These are phyloP conservation scores for Tricholoma flavovirens DNA, from an alignment of 768 basidiomycete genomes.

Conservation along the genomic window DNA sequence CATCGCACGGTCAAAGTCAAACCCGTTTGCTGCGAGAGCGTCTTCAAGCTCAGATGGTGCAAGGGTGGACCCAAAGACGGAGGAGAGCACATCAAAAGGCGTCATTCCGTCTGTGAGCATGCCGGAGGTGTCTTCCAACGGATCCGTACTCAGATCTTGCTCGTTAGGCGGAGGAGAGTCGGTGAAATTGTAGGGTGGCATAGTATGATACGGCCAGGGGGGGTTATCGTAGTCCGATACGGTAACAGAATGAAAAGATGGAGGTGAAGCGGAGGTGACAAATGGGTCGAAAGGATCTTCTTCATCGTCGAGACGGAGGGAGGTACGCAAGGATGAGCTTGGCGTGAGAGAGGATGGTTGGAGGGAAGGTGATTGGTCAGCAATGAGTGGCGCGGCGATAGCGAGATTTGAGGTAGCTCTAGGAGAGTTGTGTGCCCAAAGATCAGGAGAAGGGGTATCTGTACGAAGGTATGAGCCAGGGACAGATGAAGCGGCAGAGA, in stretches of 20 bases:
- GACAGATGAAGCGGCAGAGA: conserved; percentile 66
- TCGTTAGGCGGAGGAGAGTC: conserved; percentile 20
- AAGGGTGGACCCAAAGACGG: conserved; percentile 88
- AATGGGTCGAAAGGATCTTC: conserved; percentile 86
- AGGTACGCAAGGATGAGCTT: conserved; percentile 62
- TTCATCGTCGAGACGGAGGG: conserved; percentile 59
- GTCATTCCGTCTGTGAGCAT: conserved; percentile 91
- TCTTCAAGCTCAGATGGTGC: conserved; percentile 92
- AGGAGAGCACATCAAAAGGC: conserved; percentile 91
- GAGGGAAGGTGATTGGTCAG: conserved; percentile 47
- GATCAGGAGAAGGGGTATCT: conserved; percentile 84
- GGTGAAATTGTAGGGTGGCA: conserved; percentile 19
- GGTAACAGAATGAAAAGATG: conserved; percentile 57
- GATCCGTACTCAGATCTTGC: conserved; percentile 17
- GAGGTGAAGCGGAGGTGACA: conserved; percentile 42
- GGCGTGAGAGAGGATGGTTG: conserved; percentile 57
- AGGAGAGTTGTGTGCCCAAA: conserved; percentile 76
- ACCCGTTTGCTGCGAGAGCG: conserved; percentile 79
- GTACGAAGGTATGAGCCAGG: conserved; percentile 53
- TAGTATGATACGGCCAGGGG: conserved; percentile 17
- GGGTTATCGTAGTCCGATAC: conserved; percentile 54
- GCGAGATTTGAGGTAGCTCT: conserved; percentile 81
- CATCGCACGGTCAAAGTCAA: conserved; percentile 96
- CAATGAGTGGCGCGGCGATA: conserved; percentile 84
- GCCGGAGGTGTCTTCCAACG: conserved; percentile 44